These are phyloP conservation scores for Kodamaea suecica DNA, from an alignment of 1,139 yeast genomes.

Conservation along the genomic window DNA sequence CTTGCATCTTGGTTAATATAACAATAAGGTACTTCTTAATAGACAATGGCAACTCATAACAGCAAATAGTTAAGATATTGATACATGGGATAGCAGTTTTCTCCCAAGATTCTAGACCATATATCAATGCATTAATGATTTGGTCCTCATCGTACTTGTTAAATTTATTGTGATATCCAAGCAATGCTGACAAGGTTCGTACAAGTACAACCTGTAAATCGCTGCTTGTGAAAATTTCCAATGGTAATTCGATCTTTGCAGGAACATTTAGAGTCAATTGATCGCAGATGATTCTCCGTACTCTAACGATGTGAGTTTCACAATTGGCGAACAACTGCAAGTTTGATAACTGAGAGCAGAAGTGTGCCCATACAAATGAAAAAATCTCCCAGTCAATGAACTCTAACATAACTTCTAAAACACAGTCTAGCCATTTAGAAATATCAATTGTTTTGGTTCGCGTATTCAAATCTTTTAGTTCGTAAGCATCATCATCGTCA, in stretches of 20 bases:
- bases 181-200: conserved; percentile 60
- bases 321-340: conserved; percentile 50
- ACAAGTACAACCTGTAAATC: conserved; percentile 69
- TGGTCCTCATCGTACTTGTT: conserved; percentile 66
- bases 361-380: conserved; percentile 63
- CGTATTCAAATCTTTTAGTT: conserved; percentile 4
- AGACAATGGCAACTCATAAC: conserved; percentile 76
- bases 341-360: conserved; percentile 70
- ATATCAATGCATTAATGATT: conserved; percentile 59
- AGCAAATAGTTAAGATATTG: conserved; percentile 71
- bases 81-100: conserved; percentile 76
- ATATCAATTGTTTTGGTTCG: conserved; percentile 7
- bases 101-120: conserved; percentile 73
- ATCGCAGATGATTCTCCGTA: conserved; percentile 55
- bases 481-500: conserved; percentile 10
- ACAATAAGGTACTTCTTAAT: conserved; percentile 65
- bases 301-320: conserved; percentile 40
- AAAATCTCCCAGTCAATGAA: conserved; percentile 71
- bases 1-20: conserved; percentile 67
- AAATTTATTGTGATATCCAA: conserved; percentile 63
- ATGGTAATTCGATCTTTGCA: conserved; percentile 38
- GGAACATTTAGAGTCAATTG: conserved; percentile 58
- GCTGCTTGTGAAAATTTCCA: conserved; percentile 43
- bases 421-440: conserved; percentile 47
- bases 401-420: conserved; percentile 48